Conservation (phyloP, 495 filamentous ascomycete species). For the Apiosordaria backusii region DNA sequence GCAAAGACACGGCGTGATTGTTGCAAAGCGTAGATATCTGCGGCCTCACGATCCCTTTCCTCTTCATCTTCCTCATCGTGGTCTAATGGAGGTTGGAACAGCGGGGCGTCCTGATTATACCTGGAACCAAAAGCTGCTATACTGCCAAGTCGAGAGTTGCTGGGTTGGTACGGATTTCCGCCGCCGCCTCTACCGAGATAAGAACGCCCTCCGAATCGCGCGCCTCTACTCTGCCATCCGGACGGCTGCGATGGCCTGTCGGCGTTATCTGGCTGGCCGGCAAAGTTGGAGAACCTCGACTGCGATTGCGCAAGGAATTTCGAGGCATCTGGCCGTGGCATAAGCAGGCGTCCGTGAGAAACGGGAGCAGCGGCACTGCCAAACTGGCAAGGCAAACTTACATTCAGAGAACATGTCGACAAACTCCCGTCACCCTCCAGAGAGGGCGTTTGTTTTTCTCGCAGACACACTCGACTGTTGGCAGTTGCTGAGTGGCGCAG, state of each 20-base stretch:
- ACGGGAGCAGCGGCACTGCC: neutral
- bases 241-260: conserved; percentile 33
- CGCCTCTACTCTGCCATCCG: conserved; percentile 36
- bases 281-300: conserved; percentile 66
- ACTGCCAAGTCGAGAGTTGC: conserved; percentile 64
- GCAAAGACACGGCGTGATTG: conserved; percentile 85
- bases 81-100: conserved; percentile 82
- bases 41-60: conserved; percentile 86
- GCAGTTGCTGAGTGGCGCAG: neutral
- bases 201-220: conserved; percentile 35
- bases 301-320: conserved; percentile 97
- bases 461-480: neutral
- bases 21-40: conserved; percentile 89
- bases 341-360: conserved; percentile 12
- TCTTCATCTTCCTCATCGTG: conserved; percentile 87
- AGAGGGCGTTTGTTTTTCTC: conserved; percentile 15
- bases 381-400: conserved; percentile 49
- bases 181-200: conserved; percentile 38
- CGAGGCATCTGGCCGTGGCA: conserved; percentile 71
- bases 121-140: conserved; percentile 76
- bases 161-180: conserved; percentile 69
- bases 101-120: conserved; percentile 68
- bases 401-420: conserved; percentile 92
- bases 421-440: conserved; percentile 24
- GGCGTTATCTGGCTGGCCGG: conserved; percentile 55